Evolutionary conservation across 495 filamentous ascomycete species (phyloP).

Genomic region (Parachaetomium inaequale): DNA sequence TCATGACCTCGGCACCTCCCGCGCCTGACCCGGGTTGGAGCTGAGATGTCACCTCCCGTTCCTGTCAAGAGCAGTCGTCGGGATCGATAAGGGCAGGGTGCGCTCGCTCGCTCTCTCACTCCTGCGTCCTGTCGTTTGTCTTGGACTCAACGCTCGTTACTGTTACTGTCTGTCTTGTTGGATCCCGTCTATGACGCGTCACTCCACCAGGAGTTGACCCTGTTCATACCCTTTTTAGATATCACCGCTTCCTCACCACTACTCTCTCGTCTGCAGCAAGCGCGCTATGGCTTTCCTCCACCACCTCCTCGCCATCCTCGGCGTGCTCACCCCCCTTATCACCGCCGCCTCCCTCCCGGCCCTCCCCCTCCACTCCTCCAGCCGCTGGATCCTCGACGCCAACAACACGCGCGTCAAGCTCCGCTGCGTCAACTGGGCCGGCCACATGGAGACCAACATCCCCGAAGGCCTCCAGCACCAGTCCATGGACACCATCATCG

Average conservation of each 20-base stretch:
- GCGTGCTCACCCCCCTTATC: conserved; percentile 28
- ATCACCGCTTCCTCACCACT: not conserved
- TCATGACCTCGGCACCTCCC: not conserved
- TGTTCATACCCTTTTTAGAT: not conserved
- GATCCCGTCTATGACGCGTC: not conserved
- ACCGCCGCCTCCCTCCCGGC: conserved; percentile 12
- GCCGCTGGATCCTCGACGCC: conserved; percentile 50
- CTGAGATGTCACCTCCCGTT: not conserved
- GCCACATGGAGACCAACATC: conserved; percentile 47
- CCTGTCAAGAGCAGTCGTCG: no score
- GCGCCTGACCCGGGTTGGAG: not conserved
- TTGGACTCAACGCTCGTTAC: not conserved
- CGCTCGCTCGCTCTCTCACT: not conserved
- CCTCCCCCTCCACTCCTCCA: conserved; percentile 44
- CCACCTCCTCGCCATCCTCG: conserved; percentile 19
- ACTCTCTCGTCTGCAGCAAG: not conserved
- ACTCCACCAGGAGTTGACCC: not conserved
- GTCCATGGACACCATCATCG: conserved; percentile 39
- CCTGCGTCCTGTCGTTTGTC: not conserved
- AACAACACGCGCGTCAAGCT: conserved; percentile 47
- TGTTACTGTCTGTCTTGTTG: not conserved
- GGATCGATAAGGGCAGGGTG: not conserved
- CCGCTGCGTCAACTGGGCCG: conserved; percentile 52
- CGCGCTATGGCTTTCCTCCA: conserved; percentile 30
- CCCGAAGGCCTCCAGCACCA: conserved; percentile 51